Conservation (phyloP, 495 filamentous ascomycete genomes). For the Pseudomonodictys pantanalensis region DNA sequence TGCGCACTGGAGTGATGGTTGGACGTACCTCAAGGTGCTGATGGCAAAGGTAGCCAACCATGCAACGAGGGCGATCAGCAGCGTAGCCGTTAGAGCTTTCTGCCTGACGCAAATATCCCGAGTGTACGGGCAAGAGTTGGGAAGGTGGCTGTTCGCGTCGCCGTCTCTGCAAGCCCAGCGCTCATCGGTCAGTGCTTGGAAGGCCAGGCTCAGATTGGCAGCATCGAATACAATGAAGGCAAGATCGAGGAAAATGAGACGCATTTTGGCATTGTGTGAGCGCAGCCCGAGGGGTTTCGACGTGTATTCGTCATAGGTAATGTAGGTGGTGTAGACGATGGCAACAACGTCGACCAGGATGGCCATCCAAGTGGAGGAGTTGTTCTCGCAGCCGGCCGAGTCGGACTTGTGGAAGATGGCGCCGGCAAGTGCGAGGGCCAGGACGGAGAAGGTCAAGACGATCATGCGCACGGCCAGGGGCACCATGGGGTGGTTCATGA, state of each 20-base stretch:
- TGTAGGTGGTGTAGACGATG: slow-evolving; percentile 83
- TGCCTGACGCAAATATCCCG: slow-evolving; percentile 64
- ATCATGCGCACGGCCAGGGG: slow-evolving; percentile 79
- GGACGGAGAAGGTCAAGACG: slow-evolving; percentile 75
- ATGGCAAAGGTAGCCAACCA: slow-evolving; percentile 90
- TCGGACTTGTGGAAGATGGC: slow-evolving; percentile 65
- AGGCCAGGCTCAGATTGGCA: slow-evolving; percentile 84
- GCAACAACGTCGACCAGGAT: slow-evolving; percentile 87
- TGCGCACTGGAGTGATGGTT: neutral
- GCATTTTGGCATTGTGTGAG: slow-evolving; percentile 75
- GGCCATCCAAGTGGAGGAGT: slow-evolving; percentile 81
- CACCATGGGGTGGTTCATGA: slow-evolving; percentile 75
- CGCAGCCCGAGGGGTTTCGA: slow-evolving; percentile 88
- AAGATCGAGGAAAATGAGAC: slow-evolving; percentile 83
- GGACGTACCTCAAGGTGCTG: slow-evolving; percentile 72
- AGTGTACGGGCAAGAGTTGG: slow-evolving; percentile 41
- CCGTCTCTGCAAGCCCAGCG: slow-evolving; percentile 55
- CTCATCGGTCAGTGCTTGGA: slow-evolving; percentile 74
- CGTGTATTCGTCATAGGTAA: slow-evolving; percentile 95
- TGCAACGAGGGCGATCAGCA: slow-evolving; percentile 77
- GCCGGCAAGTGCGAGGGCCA: slow-evolving; percentile 75
- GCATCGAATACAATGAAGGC: slow-evolving; percentile 96
- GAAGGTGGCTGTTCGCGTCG: neutral
- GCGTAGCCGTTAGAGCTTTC: slow-evolving; percentile 72
- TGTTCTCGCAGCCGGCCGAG: slow-evolving; percentile 47